Conservation (phyloP, 139 green algal genomes). For the Chlamydomonas incerta region DNA sequence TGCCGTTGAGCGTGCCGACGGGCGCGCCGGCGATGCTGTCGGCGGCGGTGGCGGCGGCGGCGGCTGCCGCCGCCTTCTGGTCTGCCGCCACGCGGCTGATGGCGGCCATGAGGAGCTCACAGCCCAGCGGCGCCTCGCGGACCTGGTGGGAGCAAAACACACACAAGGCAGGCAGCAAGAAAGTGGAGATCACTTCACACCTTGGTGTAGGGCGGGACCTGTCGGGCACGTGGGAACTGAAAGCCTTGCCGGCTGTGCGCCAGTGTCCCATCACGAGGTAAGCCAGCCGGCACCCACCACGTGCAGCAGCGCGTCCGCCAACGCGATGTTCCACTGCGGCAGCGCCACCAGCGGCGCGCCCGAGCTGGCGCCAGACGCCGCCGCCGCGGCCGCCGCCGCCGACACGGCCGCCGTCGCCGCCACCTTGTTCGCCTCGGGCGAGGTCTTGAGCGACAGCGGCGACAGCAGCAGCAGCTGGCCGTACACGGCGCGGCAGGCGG, state of each 20-base stretch:
- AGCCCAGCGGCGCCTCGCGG: slow-evolving; percentile 30
- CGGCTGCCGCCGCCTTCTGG: slow-evolving; percentile 7
- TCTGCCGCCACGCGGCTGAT: slow-evolving; percentile 28
- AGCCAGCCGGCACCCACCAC: no score
- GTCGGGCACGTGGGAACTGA: no score
- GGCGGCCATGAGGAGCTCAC: slow-evolving; percentile 34
- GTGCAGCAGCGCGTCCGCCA: slow-evolving; percentile 37
- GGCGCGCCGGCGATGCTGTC: no score
- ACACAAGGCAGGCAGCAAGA: no score
- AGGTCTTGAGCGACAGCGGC: slow-evolving; percentile 37
- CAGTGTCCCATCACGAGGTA: no score
- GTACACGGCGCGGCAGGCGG: slow-evolving; percentile 29
- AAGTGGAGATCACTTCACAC: no score
- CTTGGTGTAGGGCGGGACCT: no score
- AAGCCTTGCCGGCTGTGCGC: no score
- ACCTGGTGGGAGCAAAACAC: no score
- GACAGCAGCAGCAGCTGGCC: slow-evolving; percentile 30
- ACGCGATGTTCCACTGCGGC: slow-evolving; percentile 6
- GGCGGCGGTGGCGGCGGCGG: background rate
- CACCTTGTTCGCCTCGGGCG: slow-evolving; percentile 1
- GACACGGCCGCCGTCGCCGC: slow-evolving; percentile 1
- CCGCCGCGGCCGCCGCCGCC: background rate
- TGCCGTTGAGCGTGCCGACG: no score
- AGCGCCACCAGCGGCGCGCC: background rate
- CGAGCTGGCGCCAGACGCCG: background rate